Base-by-base conservation (phyloP, 495 filamentous ascomycete species). In the Trichocladium uniseriatum region DNA sequence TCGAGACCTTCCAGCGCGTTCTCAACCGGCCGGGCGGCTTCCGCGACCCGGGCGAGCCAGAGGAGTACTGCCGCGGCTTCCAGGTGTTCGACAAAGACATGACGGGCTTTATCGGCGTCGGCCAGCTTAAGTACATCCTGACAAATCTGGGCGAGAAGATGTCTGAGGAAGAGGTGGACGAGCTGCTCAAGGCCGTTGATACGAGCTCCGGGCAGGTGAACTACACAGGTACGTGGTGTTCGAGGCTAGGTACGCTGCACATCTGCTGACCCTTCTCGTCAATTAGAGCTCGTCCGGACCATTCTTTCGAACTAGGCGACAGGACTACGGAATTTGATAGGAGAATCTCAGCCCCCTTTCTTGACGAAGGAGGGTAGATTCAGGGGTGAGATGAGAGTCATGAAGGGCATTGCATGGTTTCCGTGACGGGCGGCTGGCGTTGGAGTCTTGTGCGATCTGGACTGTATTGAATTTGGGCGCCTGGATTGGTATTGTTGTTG, bases 31-130 rank as follows among this genome's bases (percentile, higher is more conserved):
- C 92, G 8, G 91, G 90, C 63, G 92, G 92, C 45, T 98, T 97
- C 82, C 89, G 92, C 58, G 91, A 97, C 43, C 94, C 94, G 6
- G 90, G 89, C 57, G 90, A 96, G 66, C 91, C 91, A 9, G 90
- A 97, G 56, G 91, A 97, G 69, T 98, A 97, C 67, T 94, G 89
- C 68, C 83, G 89, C 38, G 92, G 91, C 40, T 98, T 98, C 71
- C 92, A 97, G 71, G 92, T 97, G 49, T 98, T 98, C 61, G 92
- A 98, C 70, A 98, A 98, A 74, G 92, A 98, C 68, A 83, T 91
- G 81, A 94, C 89, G 43, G 92, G 92, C 16, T 95, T 88, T 70
- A 95, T 98, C 69, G 92, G 91, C 19, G 88, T 95, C 52, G 92
- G 92, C 29, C 92, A 98, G 69, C 74, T 97, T 61, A 81, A 90